Conservation (phyloP, 495 filamentous ascomycete species). For the Podospora pseudopauciseta region DNA sequence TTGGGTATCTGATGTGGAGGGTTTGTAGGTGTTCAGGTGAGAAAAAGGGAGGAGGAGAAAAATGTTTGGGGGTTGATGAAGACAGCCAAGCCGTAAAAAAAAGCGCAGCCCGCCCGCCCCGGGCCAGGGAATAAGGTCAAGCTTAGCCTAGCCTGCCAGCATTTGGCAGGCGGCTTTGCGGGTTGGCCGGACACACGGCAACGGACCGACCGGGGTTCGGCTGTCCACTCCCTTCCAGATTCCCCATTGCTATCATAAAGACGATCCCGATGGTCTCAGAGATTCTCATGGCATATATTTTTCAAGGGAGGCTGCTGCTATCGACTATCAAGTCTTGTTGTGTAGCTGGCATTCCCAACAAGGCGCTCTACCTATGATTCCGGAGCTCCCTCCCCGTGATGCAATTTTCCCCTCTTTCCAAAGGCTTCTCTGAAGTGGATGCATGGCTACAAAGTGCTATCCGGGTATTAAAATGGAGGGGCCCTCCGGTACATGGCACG, state of each 20-base stretch:
- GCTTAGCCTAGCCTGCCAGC: neutral
- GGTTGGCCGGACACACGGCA: conserved; percentile 22
- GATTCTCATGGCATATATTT: too few relatives aligned
- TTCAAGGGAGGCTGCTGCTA: too few relatives aligned
- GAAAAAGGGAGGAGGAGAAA: conserved; percentile 25
- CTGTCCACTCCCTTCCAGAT: conserved; percentile 3
- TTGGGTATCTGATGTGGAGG: conserved; percentile 27
- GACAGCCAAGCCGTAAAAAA: conserved; percentile 29
- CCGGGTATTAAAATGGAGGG: neutral
- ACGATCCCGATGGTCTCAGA: neutral
- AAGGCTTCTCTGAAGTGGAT: neutral
- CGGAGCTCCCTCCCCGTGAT: neutral
- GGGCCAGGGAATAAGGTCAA: conserved; percentile 10
- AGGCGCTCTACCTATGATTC: neutral
- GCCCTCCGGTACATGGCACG: neutral
- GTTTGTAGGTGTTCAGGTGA: conserved; percentile 24
- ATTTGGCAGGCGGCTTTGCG: conserved; percentile 5
- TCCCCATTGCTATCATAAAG: neutral
- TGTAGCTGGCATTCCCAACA: neutral
- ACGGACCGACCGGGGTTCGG: conserved; percentile 24
- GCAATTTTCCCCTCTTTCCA: neutral
- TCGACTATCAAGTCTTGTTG: too few relatives aligned
- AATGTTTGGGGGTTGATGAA: conserved; percentile 25
- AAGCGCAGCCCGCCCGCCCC: conserved; percentile 19
- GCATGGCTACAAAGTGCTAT: neutral